Evolutionary conservation across 345 rosid genomes (phyloP).

Genomic region (Camelina neglecta): DNA sequence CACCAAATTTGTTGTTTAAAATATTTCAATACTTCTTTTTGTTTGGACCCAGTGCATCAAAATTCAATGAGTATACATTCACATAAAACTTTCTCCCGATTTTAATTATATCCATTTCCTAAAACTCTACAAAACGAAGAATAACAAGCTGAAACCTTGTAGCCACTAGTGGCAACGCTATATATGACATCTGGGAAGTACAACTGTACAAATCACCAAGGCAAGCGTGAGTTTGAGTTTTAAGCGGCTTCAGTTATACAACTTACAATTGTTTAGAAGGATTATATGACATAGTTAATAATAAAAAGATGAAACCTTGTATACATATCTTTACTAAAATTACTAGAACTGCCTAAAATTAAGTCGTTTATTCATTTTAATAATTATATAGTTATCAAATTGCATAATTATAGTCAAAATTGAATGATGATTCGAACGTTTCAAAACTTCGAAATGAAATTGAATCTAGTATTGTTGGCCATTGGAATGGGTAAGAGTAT

Average conservation of each 20-base stretch:
- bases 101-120: too few species aligned
- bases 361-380: neutral
- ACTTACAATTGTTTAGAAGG: neutral
- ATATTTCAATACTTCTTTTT: neutral
- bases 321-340: neutral
- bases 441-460: neutral
- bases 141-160: neutral
- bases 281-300: neutral
- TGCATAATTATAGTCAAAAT: neutral
- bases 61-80: too few species aligned
- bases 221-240: too few species aligned
- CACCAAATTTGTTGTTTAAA: neutral
- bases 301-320: neutral
- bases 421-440: neutral
- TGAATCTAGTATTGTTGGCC: slow-evolving; percentile 3
- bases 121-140: neutral
- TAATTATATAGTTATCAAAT: neutral
- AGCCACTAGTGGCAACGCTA: neutral
- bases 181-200: neutral
- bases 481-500: slow-evolving; percentile 18
- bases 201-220: neutral
- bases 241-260: neutral
- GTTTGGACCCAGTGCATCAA: too few species aligned
- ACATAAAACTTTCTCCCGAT: too few species aligned
- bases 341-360: neutral